Evolutionary conservation across 805 yeast species (phyloP).

Genomic region (Sugiyamaella americana): DNA sequence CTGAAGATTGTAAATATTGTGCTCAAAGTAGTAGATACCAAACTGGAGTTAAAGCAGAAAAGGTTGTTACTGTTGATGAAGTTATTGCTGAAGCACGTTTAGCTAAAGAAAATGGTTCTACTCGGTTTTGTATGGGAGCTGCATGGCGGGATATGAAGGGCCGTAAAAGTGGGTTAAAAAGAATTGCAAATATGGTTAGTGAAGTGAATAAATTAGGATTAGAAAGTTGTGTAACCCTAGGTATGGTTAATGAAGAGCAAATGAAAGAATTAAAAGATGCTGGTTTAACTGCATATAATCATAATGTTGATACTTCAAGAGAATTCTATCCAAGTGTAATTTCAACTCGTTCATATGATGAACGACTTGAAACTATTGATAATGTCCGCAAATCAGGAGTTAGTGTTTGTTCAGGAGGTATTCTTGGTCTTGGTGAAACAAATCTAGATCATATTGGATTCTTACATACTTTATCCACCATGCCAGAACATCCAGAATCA

Average conservation of each 20-base stretch:
- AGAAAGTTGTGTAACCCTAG: conserved; percentile 77
- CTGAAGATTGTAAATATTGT: conserved; percentile 78
- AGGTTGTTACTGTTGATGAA: conserved; percentile 52
- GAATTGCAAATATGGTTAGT: conserved; percentile 58
- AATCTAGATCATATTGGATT: conserved; percentile 65
- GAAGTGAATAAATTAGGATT: conserved; percentile 58
- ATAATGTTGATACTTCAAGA: conserved; percentile 73
- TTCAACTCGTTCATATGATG: conserved; percentile 65
- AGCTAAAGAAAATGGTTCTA: conserved; percentile 65
- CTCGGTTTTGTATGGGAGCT: conserved; percentile 80
- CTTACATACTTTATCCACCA: conserved; percentile 56
- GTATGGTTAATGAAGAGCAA: conserved; percentile 68
- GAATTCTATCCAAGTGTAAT: conserved; percentile 71
- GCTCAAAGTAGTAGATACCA: conserved; percentile 65
- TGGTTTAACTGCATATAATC: conserved; percentile 77
- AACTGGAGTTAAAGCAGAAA: conserved; percentile 68
- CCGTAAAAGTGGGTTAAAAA: conserved; percentile 58
- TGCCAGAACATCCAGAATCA: conserved; percentile 73
- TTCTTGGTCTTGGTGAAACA: conserved; percentile 72
- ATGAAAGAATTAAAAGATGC: conserved; percentile 53
- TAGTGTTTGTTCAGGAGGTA: conserved; percentile 73
- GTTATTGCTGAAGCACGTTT: conserved; percentile 57
- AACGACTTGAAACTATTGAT: conserved; percentile 58
- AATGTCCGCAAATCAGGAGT: conserved; percentile 61
- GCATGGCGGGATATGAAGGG: conserved; percentile 87